A percentile compares a stretch with the other conserved stretches of the same genome.
phyloP scores from a whole-genome alignment of 306 rosid species.

The Hippophae rhamnoides region DNA sequence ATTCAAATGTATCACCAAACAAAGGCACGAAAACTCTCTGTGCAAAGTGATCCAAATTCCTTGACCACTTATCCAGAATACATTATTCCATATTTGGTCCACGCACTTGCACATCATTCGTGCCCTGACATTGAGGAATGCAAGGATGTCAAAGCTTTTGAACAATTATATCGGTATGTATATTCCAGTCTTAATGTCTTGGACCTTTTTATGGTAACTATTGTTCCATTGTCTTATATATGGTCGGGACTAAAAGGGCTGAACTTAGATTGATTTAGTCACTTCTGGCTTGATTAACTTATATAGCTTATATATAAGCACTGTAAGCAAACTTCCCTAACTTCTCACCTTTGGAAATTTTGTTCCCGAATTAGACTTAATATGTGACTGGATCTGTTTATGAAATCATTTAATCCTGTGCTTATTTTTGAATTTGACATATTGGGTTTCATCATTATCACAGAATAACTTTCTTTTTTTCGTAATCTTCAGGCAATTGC shows the following conservation, averaged over 20 bases:
- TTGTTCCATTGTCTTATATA: neutral
- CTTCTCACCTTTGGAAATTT: neutral
- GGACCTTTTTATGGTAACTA: neutral
- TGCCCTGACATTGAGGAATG: slow-evolving; percentile 82
- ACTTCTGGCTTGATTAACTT: neutral
- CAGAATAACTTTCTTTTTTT: slow-evolving; percentile 12
- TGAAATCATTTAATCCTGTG: neutral
- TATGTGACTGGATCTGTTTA: slow-evolving; percentile 1
- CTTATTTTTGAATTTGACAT: neutral
- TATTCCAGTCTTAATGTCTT: neutral
- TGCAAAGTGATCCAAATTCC: slow-evolving; percentile 64
- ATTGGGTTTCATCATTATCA: slow-evolving; percentile 16
- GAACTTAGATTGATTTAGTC: neutral
- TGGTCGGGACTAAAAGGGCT: neutral
- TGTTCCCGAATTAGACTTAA: neutral
- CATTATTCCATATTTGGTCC: slow-evolving; percentile 76
- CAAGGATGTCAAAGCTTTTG: slow-evolving; percentile 77
- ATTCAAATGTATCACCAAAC: slow-evolving; percentile 82
- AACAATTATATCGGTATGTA: slow-evolving; percentile 59
- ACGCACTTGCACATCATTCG: slow-evolving; percentile 75
- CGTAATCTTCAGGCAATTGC: slow-evolving; percentile 64
- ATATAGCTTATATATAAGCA: neutral
- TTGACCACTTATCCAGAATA: slow-evolving; percentile 64
- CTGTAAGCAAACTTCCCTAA: too few relatives aligned
- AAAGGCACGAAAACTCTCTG: slow-evolving; percentile 53